Evolutionary conservation across 2,329 filamentous ascomycete species (phyloP), one percentile per base, ranked within the genome.

Genomic region (Ophiognomonia clavigignenti-juglandacearum): DNA sequence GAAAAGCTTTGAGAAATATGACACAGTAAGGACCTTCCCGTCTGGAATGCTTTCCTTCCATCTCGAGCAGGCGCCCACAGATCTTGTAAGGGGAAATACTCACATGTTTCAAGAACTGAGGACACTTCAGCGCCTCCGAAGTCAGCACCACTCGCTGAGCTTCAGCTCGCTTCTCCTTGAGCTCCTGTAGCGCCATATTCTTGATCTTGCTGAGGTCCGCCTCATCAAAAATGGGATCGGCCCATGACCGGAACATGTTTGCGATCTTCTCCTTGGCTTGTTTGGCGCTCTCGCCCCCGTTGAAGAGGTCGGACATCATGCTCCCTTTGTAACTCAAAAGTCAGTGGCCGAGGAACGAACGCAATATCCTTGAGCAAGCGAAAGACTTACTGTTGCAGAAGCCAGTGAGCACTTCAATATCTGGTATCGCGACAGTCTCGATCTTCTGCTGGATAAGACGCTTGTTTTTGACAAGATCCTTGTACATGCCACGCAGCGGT

Each of bases 41-140:
- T n/a, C n/a, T n/a, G n/a, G n/a, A n/a, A n/a, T n/a, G n/a, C n/a
- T n/a, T n/a, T n/a, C n/a, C n/a, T n/a, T n/a, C n/a, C n/a, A n/a
- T n/a, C n/a, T n/a, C n/a, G n/a, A n/a, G n/a, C n/a, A n/a, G n/a
- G n/a, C n/a, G n/a, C n/a, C 14, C 5, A 19, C 10, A 5, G 7
- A 14, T 19, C 10, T 16, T n/a, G 16, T 20, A 3, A 20, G 18
- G 3, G 22, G n/a, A 9, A 8, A 32, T n/a, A 77, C 86, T 75
- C 70, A 90, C 86, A 64, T 98, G 93, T 66, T 95, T 92, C 53
- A 93, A 63, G 66, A 97, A 95, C 42, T 85, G 67, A 0, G 83
- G 79, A 59, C 93, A 98, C 31, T 74, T 67, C 19, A 86, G 65
- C 51, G 85, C 87, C 22, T 79, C 73, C 32, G 83, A 81, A 20